Conservation (phyloP, 1,284 basidiomycete genomes). For the Neolentinus lepideus region DNA sequence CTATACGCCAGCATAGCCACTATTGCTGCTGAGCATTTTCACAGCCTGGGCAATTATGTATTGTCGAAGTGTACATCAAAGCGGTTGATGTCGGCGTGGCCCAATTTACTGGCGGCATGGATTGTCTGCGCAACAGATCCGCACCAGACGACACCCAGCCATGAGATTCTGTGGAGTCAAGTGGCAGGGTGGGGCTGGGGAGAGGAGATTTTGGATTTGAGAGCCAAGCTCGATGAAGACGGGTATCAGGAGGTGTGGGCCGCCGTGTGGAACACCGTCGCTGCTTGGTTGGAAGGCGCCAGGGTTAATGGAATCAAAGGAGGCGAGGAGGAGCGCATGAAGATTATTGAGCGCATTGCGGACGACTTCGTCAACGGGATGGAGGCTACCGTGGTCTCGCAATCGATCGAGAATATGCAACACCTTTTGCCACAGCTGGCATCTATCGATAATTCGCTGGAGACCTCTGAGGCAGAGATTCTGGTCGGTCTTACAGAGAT, state of each 20-base stretch:
- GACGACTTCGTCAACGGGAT: conserved; percentile 33
- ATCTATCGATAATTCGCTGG: conserved; percentile 3
- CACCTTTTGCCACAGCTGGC: conserved; percentile 12
- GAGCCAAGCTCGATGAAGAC: conserved; percentile 17
- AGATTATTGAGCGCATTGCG: conserved; percentile 26
- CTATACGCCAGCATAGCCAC: conserved; percentile 62
- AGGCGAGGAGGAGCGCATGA: conserved; percentile 55
- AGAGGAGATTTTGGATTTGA: conserved; percentile 42
- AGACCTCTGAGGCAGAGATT: background rate
- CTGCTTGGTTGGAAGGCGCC: conserved; percentile 72
- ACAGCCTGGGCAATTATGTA: conserved; percentile 36
- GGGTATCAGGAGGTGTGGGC: conserved; percentile 25
- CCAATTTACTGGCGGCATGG: conserved; percentile 62
- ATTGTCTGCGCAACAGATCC: conserved; percentile 82
- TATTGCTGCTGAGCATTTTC: conserved; percentile 50
- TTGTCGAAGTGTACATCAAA: conserved; percentile 29
- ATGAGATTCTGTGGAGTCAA: conserved; percentile 90
- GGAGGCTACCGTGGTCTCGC: conserved; percentile 30
- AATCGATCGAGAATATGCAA: conserved; percentile 27
- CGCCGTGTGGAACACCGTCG: conserved; percentile 46
- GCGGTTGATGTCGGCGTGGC: conserved; percentile 40
- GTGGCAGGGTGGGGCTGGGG: conserved; percentile 72
- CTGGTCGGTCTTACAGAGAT: conserved; percentile 11
- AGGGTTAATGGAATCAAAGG: conserved; percentile 61
- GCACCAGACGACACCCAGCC: conserved; percentile 78